phyloP scores from a whole-genome alignment of 192 early-diverging fungal genomes.

The Podila minutissima region DNA sequence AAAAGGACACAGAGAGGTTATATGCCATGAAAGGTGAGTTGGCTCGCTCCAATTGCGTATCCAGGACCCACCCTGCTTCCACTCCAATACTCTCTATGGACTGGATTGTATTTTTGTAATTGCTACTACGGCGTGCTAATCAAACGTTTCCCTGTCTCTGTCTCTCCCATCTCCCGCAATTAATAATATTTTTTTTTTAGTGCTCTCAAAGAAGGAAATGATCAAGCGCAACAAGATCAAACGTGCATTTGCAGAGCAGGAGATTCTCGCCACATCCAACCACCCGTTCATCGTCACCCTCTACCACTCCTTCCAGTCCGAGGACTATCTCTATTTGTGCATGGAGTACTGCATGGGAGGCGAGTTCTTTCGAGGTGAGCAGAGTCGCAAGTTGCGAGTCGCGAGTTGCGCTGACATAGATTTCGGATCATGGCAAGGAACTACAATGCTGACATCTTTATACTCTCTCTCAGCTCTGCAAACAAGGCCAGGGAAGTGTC shows the following conservation, averaged over 20 bases:
- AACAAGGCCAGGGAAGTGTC: constrained; percentile 85
- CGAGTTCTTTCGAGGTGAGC: constrained; percentile 84
- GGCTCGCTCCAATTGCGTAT: too few relatives aligned
- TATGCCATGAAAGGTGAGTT: constrained; percentile 95
- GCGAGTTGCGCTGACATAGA: background rate
- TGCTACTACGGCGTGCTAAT: too few relatives aligned
- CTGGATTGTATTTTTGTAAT: too few relatives aligned
- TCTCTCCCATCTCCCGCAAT: constrained; percentile 6
- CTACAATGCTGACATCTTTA: background rate
- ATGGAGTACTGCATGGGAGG: constrained; percentile 93
- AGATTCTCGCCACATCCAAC: constrained; percentile 79
- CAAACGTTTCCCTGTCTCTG: too few relatives aligned
- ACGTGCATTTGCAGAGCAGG: constrained; percentile 95
- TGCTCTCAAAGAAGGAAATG: constrained; percentile 93
- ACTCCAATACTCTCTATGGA: too few relatives aligned
- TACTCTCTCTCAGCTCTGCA: constrained; percentile 71
- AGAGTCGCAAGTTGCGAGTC: background rate
- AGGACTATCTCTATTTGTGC: constrained; percentile 85
- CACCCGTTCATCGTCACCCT: constrained; percentile 92
- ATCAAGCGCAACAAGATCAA: constrained; percentile 99
- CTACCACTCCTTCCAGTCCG: constrained; percentile 90
- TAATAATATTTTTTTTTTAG: constrained; percentile 29
- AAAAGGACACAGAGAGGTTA: constrained; percentile 81
- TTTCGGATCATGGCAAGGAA: too few relatives aligned
- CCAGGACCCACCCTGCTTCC: too few relatives aligned